These are phyloP conservation scores for Laetiporus sulphureus DNA, from an alignment of 1,284 basidiomycete genomes.

Conservation along the genomic window DNA sequence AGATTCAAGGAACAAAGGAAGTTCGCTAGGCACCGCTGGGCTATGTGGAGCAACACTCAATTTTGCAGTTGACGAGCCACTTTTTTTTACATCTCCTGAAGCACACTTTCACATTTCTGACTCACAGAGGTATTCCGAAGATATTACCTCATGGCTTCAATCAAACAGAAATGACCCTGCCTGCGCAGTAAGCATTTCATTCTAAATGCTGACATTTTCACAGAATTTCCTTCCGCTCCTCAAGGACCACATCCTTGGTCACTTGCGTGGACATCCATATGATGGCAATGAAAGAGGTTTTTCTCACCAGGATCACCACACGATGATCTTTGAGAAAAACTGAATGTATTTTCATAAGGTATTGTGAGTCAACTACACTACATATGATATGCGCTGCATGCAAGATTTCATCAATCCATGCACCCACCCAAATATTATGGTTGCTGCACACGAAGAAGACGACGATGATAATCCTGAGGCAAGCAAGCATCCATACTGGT, in stretches of 20 bases:
- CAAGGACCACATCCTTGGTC: constrained; percentile 18
- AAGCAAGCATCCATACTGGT: constrained; percentile 15
- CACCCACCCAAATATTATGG: constrained; percentile 28
- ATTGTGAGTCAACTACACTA: constrained; percentile 34
- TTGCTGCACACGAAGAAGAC: constrained; percentile 21
- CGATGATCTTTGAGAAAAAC: constrained; percentile 17
- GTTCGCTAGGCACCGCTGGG: too few relatives aligned
- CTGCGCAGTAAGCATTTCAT: constrained; percentile 9
- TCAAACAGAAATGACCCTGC: constrained; percentile 13
- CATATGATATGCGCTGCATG: constrained; percentile 31
- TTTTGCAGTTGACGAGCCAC: too few relatives aligned
- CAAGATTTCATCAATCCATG: constrained; percentile 32
- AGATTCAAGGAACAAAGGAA: too few relatives aligned
- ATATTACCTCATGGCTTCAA: not conserved
- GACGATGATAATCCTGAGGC: constrained; percentile 1
- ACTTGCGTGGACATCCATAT: constrained; percentile 7
- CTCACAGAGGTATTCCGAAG: constrained; percentile 14
- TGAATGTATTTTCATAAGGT: constrained; percentile 23
- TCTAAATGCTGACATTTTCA: not conserved
- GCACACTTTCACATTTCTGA: constrained; percentile 15
- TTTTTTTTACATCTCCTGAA: too few relatives aligned
- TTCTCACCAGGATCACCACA: constrained; percentile 7
- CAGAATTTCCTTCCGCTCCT: constrained; percentile 17
- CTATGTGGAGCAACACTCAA: too few relatives aligned
- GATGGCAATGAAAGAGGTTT: constrained; percentile 12